Evolutionary conservation across 1,139 yeast genomes (phyloP).

Genomic region (Scheffersomyces titani): DNA sequence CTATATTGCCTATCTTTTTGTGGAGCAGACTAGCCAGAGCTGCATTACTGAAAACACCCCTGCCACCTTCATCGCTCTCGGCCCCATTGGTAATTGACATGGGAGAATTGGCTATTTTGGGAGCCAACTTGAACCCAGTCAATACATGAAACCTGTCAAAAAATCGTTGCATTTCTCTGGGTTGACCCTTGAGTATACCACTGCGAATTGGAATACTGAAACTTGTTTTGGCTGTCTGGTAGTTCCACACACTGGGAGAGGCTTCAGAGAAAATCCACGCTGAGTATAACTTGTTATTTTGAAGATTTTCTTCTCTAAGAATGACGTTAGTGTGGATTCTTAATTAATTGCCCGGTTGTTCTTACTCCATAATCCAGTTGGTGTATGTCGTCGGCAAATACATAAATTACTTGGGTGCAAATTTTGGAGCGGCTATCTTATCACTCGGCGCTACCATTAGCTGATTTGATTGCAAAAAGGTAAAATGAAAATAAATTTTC

Average conservation of each 20-base stretch:
- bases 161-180: not conserved
- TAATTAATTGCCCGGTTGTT: not conserved
- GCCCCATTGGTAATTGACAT: not conserved
- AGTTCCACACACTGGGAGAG: not conserved
- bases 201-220: not conserved
- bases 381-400: not conserved
- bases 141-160: not conserved
- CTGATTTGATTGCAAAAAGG: not conserved
- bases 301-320: not conserved
- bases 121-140: not conserved
- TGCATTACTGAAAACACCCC: not conserved
- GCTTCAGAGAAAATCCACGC: not conserved
- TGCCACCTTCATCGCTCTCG: not conserved
- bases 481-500: not conserved
- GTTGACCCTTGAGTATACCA: not conserved
- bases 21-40: not conserved
- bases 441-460: not conserved
- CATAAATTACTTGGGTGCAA: not conserved
- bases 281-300: not conserved
- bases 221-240: not conserved
- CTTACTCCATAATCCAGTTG: not conserved
- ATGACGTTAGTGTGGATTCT: not conserved
- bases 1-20: conserved; percentile 29
- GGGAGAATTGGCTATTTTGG: not conserved
- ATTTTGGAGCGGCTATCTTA: not conserved